These are phyloP conservation scores for Brettanomyces custersianus DNA, from an alignment of 805 yeast species.

Conservation along the genomic window DNA sequence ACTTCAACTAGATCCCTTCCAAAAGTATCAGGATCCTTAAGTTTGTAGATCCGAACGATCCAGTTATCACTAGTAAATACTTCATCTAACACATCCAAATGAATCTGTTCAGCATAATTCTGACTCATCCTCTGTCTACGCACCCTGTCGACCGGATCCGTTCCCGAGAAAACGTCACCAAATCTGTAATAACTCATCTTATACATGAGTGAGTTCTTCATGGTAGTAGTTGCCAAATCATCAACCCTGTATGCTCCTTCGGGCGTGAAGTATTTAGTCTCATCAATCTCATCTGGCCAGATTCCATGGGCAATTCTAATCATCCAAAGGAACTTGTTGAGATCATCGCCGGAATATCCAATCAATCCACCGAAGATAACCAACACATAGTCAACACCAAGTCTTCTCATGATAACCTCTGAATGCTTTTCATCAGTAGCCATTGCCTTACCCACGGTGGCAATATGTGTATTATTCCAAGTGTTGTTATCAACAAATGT, in stretches of 20 bases:
- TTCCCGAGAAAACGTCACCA: conserved; percentile 56
- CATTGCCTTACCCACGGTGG: conserved; percentile 98
- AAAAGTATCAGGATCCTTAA: conserved; percentile 77
- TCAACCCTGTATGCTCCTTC: conserved; percentile 88
- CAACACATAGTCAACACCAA: conserved; percentile 91
- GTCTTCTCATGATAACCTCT: conserved; percentile 78
- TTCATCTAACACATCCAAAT: conserved; percentile 78
- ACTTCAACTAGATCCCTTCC: conserved; percentile 71
- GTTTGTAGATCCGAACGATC: conserved; percentile 90
- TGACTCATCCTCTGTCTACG: conserved; percentile 55
- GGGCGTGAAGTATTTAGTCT: conserved; percentile 73
- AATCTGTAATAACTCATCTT: conserved; percentile 88
- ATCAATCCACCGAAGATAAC: conserved; percentile 90
- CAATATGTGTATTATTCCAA: conserved; percentile 99
- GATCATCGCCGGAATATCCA: conserved; percentile 93
- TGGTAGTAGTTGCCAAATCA: conserved; percentile 67
- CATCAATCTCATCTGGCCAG: conserved; percentile 98
- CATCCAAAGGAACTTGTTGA: conserved; percentile 98
- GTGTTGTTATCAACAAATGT: conserved; percentile 98
- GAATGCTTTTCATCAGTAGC: conserved; percentile 80
- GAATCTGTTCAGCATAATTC: conserved; percentile 31
- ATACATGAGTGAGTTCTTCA: conserved; percentile 88
- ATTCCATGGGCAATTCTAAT: conserved; percentile 96
- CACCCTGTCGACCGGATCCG: conserved; percentile 72
- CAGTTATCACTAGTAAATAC: conserved; percentile 94